Base-by-base conservation (phyloP, 1,284 basidiomycete genomes). In the Phenoliferia sp. region DNA sequence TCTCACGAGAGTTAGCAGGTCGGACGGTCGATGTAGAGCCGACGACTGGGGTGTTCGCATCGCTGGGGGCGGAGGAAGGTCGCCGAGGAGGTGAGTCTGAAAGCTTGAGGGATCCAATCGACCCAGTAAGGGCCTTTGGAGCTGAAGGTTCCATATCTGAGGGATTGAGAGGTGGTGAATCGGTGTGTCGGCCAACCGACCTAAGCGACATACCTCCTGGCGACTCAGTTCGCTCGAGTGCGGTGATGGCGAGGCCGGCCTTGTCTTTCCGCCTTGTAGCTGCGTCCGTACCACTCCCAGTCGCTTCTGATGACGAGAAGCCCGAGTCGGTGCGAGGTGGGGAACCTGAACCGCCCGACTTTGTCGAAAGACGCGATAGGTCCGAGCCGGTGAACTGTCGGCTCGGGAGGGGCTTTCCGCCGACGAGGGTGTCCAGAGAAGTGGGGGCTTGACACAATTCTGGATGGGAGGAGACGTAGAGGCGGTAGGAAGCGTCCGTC, bases 401-500 rank as follows among this genome's bases (percentile, higher is more conserved):
- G 10, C 60, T 58, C 3, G 72, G 72, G 26, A 73, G 61, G 1
- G 72, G 72, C 61, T 73, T 73, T 59, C 72, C 72, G 29, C 65
- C 72, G 62, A 73, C 61, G 34, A 65, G 39, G 3, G 67, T 63
- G 36, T 61, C 52, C 35, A 65, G 59, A 3, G 33, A 54, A 9
- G 60, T 28, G 17, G 73, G 73, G 6, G 72, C 59, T 5, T 82
- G 81, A 69, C 87, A 87, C 59, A 94, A 82, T 78, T 96, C 92
- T 12, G 93, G 93, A 78, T 96, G 93, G 32, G 94, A 90, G 73
- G 88, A 85, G 73, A 98, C 88, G 77, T 96, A 99, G 10, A 92
- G 87, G 69, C 88, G 85, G 83, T 92, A 99, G 77, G 88, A 90
- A 63, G 90, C 86, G 77, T 99, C 96, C 35, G 87, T 87, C 84